A percentile compares a stretch with the other conserved stretches of the same genome.
phyloP scores from a whole-genome alignment of 192 early-diverging fungal species.

The Rhizophagus sp. region DNA sequence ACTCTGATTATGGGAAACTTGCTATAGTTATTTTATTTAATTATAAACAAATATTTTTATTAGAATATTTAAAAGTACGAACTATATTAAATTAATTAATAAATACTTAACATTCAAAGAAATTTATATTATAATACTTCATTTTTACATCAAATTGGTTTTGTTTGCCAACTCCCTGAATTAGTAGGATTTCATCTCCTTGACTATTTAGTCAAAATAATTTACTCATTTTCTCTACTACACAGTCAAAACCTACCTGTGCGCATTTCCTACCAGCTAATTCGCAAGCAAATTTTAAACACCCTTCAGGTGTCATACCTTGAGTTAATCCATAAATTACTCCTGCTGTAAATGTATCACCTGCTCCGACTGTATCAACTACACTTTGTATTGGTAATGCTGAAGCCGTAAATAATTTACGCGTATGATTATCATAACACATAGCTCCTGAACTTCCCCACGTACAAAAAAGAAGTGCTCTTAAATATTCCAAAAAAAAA shows the following conservation, averaged over 20 bases:
- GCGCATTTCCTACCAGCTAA: conserved; percentile 51
- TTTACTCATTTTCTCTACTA: conserved; percentile 20
- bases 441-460: conserved; percentile 63
- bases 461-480: conserved; percentile 63
- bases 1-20: no score
- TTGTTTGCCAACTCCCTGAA: no score
- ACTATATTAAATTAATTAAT: no score
- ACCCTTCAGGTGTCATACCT: conserved; percentile 37
- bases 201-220: no score
- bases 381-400: conserved; percentile 38
- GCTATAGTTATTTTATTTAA: no score
- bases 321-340: conserved; percentile 44
- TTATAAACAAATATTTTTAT: no score
- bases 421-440: conserved; percentile 40
- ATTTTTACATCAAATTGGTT: no score
- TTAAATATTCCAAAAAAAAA: conserved; percentile 28
- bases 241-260: conserved; percentile 46
- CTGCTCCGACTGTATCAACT: conserved; percentile 55
- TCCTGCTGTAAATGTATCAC: conserved; percentile 59
- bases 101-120: no score
- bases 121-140: no score
- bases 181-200: no score
- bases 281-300: conserved; percentile 46
- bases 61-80: no score
- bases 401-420: conserved; percentile 34